Conservation (phyloP, 495 filamentous ascomycete genomes). For the Aspergillus homomorphus region DNA sequence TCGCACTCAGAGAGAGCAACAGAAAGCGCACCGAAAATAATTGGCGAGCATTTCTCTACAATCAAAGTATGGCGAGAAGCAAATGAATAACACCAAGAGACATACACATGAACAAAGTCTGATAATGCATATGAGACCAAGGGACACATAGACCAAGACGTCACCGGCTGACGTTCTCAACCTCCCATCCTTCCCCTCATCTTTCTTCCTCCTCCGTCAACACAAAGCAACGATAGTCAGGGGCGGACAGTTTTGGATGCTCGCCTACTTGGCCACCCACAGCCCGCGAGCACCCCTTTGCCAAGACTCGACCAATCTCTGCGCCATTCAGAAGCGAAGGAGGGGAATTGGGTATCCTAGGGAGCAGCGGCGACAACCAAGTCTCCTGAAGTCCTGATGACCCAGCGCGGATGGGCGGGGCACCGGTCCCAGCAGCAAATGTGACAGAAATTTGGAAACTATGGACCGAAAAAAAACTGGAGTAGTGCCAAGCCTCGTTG, state of each 20-base stretch:
- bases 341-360: neutral
- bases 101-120: neutral
- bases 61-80: neutral
- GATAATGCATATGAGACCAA: neutral
- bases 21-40: neutral
- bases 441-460: slow-evolving; percentile 2
- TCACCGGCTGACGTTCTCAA: slow-evolving; percentile 16
- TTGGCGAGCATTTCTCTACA: too few relatives aligned
- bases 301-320: neutral
- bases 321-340: slow-evolving; percentile 1
- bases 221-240: slow-evolving; percentile 10
- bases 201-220: neutral
- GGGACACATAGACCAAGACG: neutral
- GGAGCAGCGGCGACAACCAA: neutral
- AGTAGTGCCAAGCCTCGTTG: slow-evolving; percentile 21
- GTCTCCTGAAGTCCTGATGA: slow-evolving; percentile 3
- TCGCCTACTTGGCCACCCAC: neutral
- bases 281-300: neutral
- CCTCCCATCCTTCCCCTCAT: neutral
- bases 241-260: neutral
- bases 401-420: neutral
- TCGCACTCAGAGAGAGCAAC: neutral
- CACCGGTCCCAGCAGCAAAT: neutral
- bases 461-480: slow-evolving; percentile 11
- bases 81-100: neutral